Evolutionary conservation across 2,329 filamentous ascomycete species (phyloP).

Genomic region (Hawksworthiomyces lignivorus): DNA sequence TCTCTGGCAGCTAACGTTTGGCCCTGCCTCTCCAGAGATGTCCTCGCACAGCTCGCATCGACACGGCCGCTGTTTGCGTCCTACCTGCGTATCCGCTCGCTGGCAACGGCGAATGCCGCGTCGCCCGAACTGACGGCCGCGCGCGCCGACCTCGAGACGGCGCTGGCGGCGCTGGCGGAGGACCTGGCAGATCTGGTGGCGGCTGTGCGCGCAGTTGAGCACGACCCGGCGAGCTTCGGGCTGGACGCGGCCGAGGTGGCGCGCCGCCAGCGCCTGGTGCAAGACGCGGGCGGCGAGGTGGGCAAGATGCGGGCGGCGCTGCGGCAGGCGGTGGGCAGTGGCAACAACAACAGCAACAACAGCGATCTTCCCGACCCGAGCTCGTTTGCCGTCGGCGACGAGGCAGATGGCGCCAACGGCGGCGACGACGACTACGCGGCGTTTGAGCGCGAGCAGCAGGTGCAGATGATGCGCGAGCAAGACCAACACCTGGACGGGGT

Average conservation of each 20-base stretch:
- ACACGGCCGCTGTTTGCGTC: slow-evolving; percentile 86
- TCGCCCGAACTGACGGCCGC: slow-evolving; percentile 83
- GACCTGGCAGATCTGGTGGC: slow-evolving; percentile 85
- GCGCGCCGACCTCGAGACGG: slow-evolving; percentile 56
- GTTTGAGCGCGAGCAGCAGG: slow-evolving; percentile 86
- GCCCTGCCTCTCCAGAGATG: slow-evolving; percentile 55
- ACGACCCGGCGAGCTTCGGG: slow-evolving; percentile 79
- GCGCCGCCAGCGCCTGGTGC: slow-evolving; percentile 72
- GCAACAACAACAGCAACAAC: slow-evolving; percentile 22
- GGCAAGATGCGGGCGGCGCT: slow-evolving; percentile 85
- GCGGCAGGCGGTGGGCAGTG: slow-evolving; percentile 36
- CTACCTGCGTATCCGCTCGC: slow-evolving; percentile 89
- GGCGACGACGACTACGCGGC: slow-evolving; percentile 56
- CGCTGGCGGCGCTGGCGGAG: slow-evolving; percentile 63
- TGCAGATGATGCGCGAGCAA: slow-evolving; percentile 89
- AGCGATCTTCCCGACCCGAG: slow-evolving; percentile 48
- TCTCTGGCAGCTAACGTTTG: background rate
- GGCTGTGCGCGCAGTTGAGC: slow-evolving; percentile 80
- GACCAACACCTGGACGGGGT: slow-evolving; percentile 89
- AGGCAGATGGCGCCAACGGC: slow-evolving; percentile 35
- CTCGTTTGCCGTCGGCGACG: slow-evolving; percentile 45
- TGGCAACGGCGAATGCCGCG: slow-evolving; percentile 58
- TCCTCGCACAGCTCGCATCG: slow-evolving; percentile 71
- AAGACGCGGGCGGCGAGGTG: slow-evolving; percentile 82
- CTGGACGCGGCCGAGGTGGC: slow-evolving; percentile 75